A percentile compares a stretch with the other conserved stretches of the same genome.
Evolutionary conservation across 768 basidiomycete genomes (phyloP).

Genomic region (Podaxis mareebaensis): DNA sequence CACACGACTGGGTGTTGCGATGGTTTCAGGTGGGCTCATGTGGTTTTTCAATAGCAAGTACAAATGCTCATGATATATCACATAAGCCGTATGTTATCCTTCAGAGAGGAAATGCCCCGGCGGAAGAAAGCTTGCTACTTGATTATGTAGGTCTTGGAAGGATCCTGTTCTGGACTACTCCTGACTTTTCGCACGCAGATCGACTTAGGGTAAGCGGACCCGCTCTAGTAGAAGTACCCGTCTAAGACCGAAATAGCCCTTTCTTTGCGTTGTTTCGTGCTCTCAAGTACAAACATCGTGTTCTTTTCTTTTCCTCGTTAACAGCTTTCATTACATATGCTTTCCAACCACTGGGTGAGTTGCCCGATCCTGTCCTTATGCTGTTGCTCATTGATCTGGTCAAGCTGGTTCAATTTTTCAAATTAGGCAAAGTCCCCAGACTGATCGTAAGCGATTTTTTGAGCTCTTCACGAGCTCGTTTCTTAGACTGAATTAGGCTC

Average conservation of each 20-base stretch:
- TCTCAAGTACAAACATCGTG: constrained; percentile 50
- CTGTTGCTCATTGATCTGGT: constrained; percentile 10
- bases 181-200: constrained; percentile 30
- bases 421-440: constrained; percentile 29
- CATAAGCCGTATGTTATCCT: constrained; percentile 63
- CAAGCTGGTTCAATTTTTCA: constrained; percentile 46
- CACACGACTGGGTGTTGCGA: constrained; percentile 54
- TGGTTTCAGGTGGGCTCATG: constrained; percentile 53
- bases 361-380: constrained; percentile 21
- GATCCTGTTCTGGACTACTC: not conserved
- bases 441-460: constrained; percentile 21
- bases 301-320: constrained; percentile 54
- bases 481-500: constrained; percentile 26
- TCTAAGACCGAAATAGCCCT: constrained; percentile 36
- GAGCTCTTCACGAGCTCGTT: not conserved
- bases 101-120: constrained; percentile 49
- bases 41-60: not conserved
- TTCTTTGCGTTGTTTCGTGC: constrained; percentile 44
- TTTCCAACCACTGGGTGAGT: constrained; percentile 59
- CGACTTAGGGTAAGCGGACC: constrained; percentile 37
- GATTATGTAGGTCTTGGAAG: constrained; percentile 53
- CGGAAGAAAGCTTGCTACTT: constrained; percentile 61
- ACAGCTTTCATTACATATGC: constrained; percentile 45
- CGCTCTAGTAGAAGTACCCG: not conserved
- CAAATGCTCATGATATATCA: constrained; percentile 7